Conservation (phyloP, 805 yeast species). For the Priceomyces medius region DNA sequence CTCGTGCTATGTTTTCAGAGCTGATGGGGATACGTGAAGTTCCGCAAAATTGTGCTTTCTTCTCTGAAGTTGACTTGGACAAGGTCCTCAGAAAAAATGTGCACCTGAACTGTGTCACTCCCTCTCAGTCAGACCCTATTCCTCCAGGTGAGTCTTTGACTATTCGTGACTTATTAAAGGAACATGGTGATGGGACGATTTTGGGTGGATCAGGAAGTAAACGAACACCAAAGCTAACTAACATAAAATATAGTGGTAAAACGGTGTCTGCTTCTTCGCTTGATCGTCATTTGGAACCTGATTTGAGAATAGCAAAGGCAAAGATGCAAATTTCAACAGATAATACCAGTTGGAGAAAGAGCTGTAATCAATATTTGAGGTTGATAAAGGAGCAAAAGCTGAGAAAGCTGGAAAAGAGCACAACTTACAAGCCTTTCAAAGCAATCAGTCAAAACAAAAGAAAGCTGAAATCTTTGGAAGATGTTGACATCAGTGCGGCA, state of each 20-base stretch:
- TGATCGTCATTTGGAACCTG: conserved; percentile 19
- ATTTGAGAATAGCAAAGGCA: conserved; percentile 20
- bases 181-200: conserved; percentile 18
- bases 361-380: conserved; percentile 15
- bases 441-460: not conserved
- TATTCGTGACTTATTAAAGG: conserved; percentile 52
- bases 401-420: not conserved
- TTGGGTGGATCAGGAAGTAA: conserved; percentile 9
- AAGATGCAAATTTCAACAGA: conserved; percentile 27
- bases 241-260: conserved; percentile 16
- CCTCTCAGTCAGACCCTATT: conserved; percentile 71
- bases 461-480: not conserved
- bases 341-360: conserved; percentile 25
- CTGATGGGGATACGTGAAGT: conserved; percentile 84
- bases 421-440: not conserved
- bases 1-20: conserved; percentile 91
- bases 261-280: conserved; percentile 28
- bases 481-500: conserved; percentile 9
- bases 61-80: conserved; percentile 91
- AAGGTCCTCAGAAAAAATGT: conserved; percentile 88
- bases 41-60: conserved; percentile 95
- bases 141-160: conserved; percentile 77
- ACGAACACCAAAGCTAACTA: conserved; percentile 5
- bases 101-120: conserved; percentile 86
- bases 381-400: not conserved